Percentiles rank a stretch among this genome's conserved stretches.
Conservation (phyloP, 176 grass and related monocot genomes). For the Dactylis glomerata region DNA sequence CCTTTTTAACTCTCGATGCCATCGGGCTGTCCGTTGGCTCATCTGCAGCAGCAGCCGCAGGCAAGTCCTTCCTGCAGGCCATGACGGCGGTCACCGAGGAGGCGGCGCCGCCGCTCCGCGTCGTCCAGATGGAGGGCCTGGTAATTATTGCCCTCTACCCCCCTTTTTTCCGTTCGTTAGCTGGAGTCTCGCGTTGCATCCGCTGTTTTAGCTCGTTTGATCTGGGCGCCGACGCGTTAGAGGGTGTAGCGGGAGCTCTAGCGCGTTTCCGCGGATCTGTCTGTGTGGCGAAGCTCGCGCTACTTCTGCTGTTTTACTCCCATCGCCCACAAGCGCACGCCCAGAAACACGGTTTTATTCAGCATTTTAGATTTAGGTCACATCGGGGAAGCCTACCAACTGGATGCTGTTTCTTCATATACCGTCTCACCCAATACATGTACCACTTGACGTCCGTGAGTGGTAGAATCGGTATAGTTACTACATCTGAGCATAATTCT, state of each 20-base stretch:
- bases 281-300: neutral
- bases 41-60: slow-evolving; percentile 38
- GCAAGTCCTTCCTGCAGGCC: slow-evolving; percentile 93
- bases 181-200: neutral
- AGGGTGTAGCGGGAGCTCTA: neutral
- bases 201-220: neutral
- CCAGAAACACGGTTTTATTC: neutral
- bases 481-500: neutral
- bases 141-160: slow-evolving; percentile 42
- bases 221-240: neutral
- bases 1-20: slow-evolving; percentile 4
- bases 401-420: neutral
- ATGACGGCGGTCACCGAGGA: slow-evolving; percentile 60
- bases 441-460: neutral
- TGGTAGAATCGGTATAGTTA: neutral
- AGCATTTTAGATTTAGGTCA: neutral
- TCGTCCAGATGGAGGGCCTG: slow-evolving; percentile 97
- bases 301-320: neutral
- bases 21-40: neutral
- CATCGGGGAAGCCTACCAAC: neutral
- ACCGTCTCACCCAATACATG: neutral
- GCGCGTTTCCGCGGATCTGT: slow-evolving; percentile 16
- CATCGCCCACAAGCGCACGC: neutral
- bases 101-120: slow-evolving; percentile 57
- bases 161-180: neutral